phyloP scores from a whole-genome alignment of 257 asterid genomes.

The Ballota nigra region DNA sequence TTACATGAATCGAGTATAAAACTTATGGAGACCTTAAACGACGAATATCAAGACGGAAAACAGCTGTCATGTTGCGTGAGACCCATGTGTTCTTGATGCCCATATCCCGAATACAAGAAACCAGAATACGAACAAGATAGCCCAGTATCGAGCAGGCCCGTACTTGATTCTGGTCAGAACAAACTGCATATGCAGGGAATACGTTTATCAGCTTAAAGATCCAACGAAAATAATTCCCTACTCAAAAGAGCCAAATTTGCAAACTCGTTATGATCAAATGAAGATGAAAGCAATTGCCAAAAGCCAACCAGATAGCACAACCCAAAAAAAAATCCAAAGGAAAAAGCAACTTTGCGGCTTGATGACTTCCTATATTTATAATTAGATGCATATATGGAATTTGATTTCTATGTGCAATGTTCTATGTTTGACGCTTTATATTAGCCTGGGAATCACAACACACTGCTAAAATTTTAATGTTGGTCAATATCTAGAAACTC shows the following conservation, averaged over 20 bases:
- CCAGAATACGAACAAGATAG: constrained; percentile 92
- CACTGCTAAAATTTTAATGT: too few relatives aligned
- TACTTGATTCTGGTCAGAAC: constrained; percentile 86
- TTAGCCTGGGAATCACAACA: too few relatives aligned
- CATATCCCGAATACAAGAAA: constrained; percentile 92
- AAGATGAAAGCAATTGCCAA: not conserved
- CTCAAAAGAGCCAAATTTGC: not conserved
- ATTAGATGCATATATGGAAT: too few relatives aligned
- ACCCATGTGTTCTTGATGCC: constrained; percentile 84
- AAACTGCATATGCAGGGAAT: constrained; percentile 52
- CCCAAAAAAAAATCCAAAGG: not conserved
- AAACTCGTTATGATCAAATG: not conserved
- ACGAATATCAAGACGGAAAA: constrained; percentile 13
- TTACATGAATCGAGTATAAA: constrained; percentile 22
- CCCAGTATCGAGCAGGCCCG: constrained; percentile 99
- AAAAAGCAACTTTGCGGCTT: too few relatives aligned
- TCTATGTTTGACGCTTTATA: too few relatives aligned
- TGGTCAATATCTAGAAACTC: too few relatives aligned
- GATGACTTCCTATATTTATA: too few relatives aligned
- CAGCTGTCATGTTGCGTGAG: constrained; percentile 56
- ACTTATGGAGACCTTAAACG: not conserved
- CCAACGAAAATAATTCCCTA: not conserved
- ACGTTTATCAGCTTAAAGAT: constrained; percentile 19
- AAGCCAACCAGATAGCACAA: not conserved
- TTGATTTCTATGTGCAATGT: too few relatives aligned